Evolutionary conservation across 1,139 yeast genomes (phyloP), one percentile per base, ranked within the genome.

Genomic region (Taiozyma sp.): DNA sequence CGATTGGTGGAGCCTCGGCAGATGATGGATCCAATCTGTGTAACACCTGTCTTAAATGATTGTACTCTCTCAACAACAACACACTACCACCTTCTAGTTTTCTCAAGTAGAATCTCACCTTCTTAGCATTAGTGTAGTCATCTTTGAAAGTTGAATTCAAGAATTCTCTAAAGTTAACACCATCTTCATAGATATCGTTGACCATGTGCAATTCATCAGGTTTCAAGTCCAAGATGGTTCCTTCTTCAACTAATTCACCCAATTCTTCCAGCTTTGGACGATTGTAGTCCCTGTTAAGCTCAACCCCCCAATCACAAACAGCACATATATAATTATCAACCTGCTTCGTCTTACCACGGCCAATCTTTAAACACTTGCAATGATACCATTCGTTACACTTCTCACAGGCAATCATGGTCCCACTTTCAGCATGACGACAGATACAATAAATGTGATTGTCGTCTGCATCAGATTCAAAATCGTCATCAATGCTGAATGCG

Each of bases 301-400:
- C 60, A 60, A 63, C 53, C 48, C 73, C 63, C 57, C 65, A 64
- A 53, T 76, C 79, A 68, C 97, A 89, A 10, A 85, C 66, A 0
- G 93, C 88, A 69, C 97, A 89, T 2, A 74, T 65, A 62, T 81
- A 81, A 29, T 73, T 71, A 3, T 70, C 58, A 54, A 58, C 62
- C 43, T 59, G 60, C 42, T 65, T 65, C 28, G 65, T 49, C 40
- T 59, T 60, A 56, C 62, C 67, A 52, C 63, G 68, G 47, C 65
- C 74, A 58, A 69, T 62, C 51, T 76, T 76, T 42, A 88, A 72
- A 67, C 96, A 89, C 37, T 71, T 72, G 47, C 79, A 77, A 63
- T 88, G 96, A 63, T 81, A 88, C 95, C 95, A 86, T 62, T 88
- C 95, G 48, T 79, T 76, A 65, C 96, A 88, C 30, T 66, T 66